Base-by-base conservation (phyloP, 345 rosid species). In the Gossypium sturtianum region DNA sequence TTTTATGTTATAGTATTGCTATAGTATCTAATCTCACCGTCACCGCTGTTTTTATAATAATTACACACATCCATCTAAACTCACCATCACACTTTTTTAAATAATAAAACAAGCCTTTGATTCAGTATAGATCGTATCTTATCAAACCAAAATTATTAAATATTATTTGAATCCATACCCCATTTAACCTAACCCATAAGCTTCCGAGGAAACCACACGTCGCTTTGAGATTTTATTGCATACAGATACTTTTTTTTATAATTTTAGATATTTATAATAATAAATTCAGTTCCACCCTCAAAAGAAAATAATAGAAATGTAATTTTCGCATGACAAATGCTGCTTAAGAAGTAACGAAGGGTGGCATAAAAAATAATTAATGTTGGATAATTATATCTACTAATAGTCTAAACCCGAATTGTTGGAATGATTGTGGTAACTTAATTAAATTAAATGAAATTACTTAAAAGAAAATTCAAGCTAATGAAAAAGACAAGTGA, bases 11-110 rank as follows among this genome's bases (percentile, higher is more conserved):
- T 27, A 2, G 3, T 27, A 27, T 27, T 27, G 0, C 0, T 27
- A 0, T 27, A 0, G 0, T 0, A 27, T 27, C 0, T 27, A 27
- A 2, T 27, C 3, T 27, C 0, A 2, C 3, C 3, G 29, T 27
- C 3, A 27, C 0, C 0, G 3, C 2, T 27, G 3, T 2, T 27
- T 27, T 27, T 27, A 2, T 0, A 27, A 2, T 27, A 27, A 3
- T 2, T 3, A 2, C 23, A 23, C 1, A 0, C 22, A 1, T 22
- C 22, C 22, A 22, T 22, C 22, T 25, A 25, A 25, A 25, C 27
- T 2, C 27, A 25, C 29, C 29, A 25, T 25, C 29, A 2, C 3
- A 27, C 3, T 27, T 27, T 27, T 27, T 27, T 27, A 34, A 29
- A 29, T 4, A 29, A 34, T 4, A 34, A 29, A 34, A 4, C 6